These are phyloP conservation scores for Penicillium pulvis DNA, from an alignment of 495 filamentous ascomycete genomes.

Conservation along the genomic window DNA sequence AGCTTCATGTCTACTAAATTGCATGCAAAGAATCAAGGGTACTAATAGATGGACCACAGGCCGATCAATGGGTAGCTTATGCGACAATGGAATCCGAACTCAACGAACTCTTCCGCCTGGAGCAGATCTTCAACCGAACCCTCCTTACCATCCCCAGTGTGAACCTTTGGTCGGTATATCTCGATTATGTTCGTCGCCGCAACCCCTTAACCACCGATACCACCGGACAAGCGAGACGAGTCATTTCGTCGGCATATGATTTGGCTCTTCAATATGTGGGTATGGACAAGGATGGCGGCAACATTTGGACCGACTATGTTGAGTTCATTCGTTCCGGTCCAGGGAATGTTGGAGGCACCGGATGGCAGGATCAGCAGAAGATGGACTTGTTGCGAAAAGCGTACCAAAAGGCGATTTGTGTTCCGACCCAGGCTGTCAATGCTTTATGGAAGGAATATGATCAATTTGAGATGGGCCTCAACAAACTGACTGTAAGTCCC, in stretches of 20 bases:
- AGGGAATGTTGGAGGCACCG: conserved; percentile 77
- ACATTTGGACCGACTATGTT: conserved; percentile 90
- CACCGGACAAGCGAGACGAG: conserved; percentile 70
- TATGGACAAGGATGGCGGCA: conserved; percentile 87
- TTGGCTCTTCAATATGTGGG: conserved; percentile 88
- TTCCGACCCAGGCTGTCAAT: conserved; percentile 79
- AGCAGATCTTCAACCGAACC: conserved; percentile 76
- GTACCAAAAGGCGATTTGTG: conserved; percentile 83
- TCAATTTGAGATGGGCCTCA: conserved; percentile 87
- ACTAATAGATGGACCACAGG: conserved; percentile 53
- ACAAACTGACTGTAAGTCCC: conserved; percentile 74
- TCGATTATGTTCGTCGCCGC: conserved; percentile 89
- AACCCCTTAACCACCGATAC: conserved; percentile 83
- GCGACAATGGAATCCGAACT: conserved; percentile 83
- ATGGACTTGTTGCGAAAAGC: conserved; percentile 90
- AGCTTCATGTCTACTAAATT: conserved; percentile 39
- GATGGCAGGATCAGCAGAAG: conserved; percentile 97
- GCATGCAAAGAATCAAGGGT: not conserved
- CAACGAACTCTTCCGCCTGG: conserved; percentile 73
- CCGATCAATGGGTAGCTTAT: conserved; percentile 85
- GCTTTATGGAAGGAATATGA: conserved; percentile 96
- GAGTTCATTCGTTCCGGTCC: conserved; percentile 86
- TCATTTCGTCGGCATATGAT: conserved; percentile 82
- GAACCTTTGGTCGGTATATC: conserved; percentile 87
- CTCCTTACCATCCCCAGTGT: conserved; percentile 76